Evolutionary conservation across 169 alveolate genomes (phyloP), one percentile per base, ranked within the genome.

Genomic region (Cryptosporidium muris): DNA sequence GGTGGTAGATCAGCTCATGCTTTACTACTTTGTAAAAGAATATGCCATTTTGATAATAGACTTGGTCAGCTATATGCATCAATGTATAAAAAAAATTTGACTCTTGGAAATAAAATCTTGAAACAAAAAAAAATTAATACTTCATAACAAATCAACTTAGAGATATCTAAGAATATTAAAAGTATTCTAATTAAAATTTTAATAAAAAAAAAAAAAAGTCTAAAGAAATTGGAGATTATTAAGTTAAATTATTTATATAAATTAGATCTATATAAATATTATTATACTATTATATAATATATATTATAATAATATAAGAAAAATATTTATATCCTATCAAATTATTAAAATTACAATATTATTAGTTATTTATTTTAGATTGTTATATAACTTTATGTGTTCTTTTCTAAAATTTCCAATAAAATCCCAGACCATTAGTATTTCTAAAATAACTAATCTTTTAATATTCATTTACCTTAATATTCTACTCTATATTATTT

Each of bases 1-100:
- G 82, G 82, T 67, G 82, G 82, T 12, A 67, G 82, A 38, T 9
- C 82, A 14, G 51, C 82, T 3, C 82, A 67, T 53, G 82, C 82
- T 8, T 53, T 67, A n/a, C 45, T 67, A 53, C 38, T 67, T 38
- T 67, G 82, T 54, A 67, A 67, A 40, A 67, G 82, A 37, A 67
- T 67, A 14, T 67, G 82, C 8, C 36, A 67, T 37, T 67, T 67
- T 34, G 82, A 67, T 42, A 51, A 56, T 37, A 67, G 82, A 67
- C 54, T 67, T 34, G 51, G 58, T 11, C 25, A 40, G n/a, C 42
- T 67, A 40, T 67, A 67, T 37, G 54, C 14, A 11, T 67, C 82
- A 67, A 67, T 67, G 82, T 67, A 67, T 53, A 53, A 53, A 34
- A 51, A 52, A 3, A 67, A 67, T 38, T 67, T 53, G 11, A 67